A percentile compares a stretch with the other conserved stretches of the same genome.
Evolutionary conservation across 257 asterid genomes (phyloP).

Genomic region (Nicotiana attenuata): DNA sequence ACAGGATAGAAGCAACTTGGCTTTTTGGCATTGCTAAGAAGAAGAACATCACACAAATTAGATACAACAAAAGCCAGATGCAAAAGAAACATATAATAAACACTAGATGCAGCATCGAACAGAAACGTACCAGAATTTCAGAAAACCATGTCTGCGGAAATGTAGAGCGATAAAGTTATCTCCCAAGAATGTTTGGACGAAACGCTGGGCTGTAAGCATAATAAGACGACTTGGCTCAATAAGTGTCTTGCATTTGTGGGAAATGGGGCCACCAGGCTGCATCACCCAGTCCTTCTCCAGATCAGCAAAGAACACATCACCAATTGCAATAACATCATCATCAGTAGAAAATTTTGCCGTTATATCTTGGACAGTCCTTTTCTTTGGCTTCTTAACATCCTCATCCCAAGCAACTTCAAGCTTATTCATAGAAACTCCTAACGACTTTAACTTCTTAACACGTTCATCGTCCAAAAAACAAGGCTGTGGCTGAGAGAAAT

Average conservation of each 20-base stretch:
- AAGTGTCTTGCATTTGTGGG: constrained; percentile 77
- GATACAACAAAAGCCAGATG: background rate
- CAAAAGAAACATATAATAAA: background rate
- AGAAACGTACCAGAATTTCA: constrained; percentile 78
- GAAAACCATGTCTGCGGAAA: constrained; percentile 94
- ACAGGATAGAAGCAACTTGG: constrained; percentile 94
- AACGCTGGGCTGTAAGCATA: constrained; percentile 89
- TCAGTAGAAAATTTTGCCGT: constrained; percentile 51
- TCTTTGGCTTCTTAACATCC: constrained; percentile 79
- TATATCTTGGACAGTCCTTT: constrained; percentile 59
- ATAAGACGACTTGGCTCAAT: constrained; percentile 91
- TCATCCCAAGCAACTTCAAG: constrained; percentile 77
- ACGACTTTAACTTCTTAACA: constrained; percentile 73
- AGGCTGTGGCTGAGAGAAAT: constrained; percentile 80
- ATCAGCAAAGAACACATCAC: constrained; percentile 95
- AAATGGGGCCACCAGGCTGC: constrained; percentile 98
- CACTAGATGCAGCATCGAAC: constrained; percentile 1
- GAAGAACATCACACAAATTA: background rate
- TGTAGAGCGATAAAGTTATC: constrained; percentile 83
- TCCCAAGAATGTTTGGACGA: constrained; percentile 90
- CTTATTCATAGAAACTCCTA: constrained; percentile 70
- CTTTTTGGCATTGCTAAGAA: constrained; percentile 75
- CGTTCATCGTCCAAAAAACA: constrained; percentile 87
- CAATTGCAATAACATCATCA: constrained; percentile 82
- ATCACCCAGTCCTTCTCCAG: constrained; percentile 84